Evolutionary conservation across 305 asterid species (phyloP).

Genomic region (Stenogyne calaminthoides): DNA sequence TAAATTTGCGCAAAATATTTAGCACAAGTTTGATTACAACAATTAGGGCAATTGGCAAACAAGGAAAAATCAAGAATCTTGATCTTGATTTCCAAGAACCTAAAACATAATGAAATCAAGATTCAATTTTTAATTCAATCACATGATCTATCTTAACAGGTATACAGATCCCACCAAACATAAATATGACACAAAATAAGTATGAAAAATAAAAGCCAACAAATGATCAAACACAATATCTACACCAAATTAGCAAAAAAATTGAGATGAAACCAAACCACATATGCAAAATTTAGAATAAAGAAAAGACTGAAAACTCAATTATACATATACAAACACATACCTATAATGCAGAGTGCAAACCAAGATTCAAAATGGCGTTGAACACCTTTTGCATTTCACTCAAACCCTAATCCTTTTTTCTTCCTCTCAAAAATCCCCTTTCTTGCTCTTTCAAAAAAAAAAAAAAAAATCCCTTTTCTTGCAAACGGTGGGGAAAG

Average conservation of each 20-base stretch:
- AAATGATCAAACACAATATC: background rate
- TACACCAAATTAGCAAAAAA: background rate
- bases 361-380: background rate
- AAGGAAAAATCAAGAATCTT: background rate
- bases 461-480: no score
- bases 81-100: background rate
- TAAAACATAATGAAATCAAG: background rate
- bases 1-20: background rate
- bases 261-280: background rate
- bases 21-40: background rate
- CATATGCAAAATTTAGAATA: background rate
- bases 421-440: background rate
- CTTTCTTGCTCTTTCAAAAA: no score
- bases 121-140: background rate
- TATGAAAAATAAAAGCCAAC: background rate
- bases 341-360: constrained; percentile 19
- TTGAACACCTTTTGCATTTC: constrained; percentile 23
- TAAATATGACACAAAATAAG: background rate
- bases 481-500: background rate
- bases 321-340: background rate
- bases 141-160: background rate
- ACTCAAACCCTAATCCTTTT: background rate
- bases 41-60: background rate
- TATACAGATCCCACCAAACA: background rate
- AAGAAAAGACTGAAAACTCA: background rate